phyloP scores from a whole-genome alignment of 2,329 filamentous ascomycete genomes.

The Curvularia lunata region DNA sequence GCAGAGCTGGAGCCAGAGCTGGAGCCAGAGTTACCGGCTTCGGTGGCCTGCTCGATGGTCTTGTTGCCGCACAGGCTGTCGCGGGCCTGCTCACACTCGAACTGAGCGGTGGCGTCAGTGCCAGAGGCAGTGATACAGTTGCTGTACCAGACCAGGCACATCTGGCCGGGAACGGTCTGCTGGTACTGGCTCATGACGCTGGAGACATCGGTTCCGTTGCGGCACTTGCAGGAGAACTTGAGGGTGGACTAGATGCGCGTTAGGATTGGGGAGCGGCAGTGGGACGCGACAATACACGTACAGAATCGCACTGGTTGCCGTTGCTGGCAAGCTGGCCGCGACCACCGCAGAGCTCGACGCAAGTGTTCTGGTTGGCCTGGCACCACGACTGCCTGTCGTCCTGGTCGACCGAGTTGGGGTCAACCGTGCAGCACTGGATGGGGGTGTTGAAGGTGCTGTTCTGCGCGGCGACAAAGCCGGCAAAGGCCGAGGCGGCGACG shows the following conservation, averaged over 20 bases:
- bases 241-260: slow-evolving; percentile 55
- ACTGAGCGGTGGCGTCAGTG: slow-evolving; percentile 47
- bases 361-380: slow-evolving; percentile 63
- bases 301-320: slow-evolving; percentile 63
- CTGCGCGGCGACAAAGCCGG: slow-evolving; percentile 55
- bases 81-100: slow-evolving; percentile 53
- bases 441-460: slow-evolving; percentile 44
- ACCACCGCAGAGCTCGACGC: slow-evolving; percentile 64
- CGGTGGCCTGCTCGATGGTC: slow-evolving; percentile 41
- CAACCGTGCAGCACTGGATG: slow-evolving; percentile 52
- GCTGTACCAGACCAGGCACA: slow-evolving; percentile 61
- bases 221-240: slow-evolving; percentile 64
- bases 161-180: slow-evolving; percentile 65
- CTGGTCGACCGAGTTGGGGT: slow-evolving; percentile 50
- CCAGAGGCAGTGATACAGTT: slow-evolving; percentile 51
- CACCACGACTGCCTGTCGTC: slow-evolving; percentile 60
- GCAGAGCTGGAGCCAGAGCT: slow-evolving; percentile 38
- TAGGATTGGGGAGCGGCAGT: slow-evolving; percentile 15
- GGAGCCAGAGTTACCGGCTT: slow-evolving; percentile 21
- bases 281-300: slow-evolving; percentile 49
- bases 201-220: slow-evolving; percentile 60
- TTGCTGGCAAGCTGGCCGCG: slow-evolving; percentile 49
- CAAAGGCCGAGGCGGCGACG: slow-evolving; percentile 55
- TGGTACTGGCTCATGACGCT: slow-evolving; percentile 54
- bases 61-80: slow-evolving; percentile 59